phyloP scores from a whole-genome alignment of 116 monocot genomes.

The Trichopus zeylanicus region DNA sequence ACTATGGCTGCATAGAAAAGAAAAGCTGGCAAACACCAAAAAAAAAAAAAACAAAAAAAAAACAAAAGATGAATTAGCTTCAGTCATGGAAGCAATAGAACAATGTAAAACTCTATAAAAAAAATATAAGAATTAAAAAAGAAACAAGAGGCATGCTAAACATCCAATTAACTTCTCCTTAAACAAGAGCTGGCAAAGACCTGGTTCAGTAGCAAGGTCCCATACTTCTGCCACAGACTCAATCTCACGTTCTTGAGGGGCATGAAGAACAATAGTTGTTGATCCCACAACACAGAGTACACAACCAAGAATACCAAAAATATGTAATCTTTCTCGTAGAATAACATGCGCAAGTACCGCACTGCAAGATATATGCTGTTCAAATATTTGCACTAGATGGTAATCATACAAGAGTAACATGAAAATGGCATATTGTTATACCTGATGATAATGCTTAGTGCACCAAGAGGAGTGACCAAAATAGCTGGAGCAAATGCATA shows the following conservation, averaged over 20 bases:
- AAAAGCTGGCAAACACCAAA: conserved; percentile 58
- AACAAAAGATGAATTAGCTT: background rate
- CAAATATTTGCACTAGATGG: background rate
- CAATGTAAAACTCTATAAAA: background rate
- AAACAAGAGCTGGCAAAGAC: conserved; percentile 16
- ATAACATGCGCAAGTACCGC: conserved; percentile 95
- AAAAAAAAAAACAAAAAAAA: too few species aligned
- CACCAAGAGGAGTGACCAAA: conserved; percentile 97
- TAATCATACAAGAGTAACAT: background rate
- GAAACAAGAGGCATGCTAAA: background rate
- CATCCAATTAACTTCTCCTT: background rate
- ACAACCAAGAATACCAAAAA: conserved; percentile 97
- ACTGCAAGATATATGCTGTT: conserved; percentile 30
- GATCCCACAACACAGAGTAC: conserved; percentile 92
- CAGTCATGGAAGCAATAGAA: background rate
- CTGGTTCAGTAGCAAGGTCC: conserved; percentile 98
- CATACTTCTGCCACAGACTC: conserved; percentile 91
- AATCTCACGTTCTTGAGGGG: conserved; percentile 91
- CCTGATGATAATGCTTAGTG: conserved; percentile 99
- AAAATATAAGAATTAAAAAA: background rate
- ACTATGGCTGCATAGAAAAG: conserved; percentile 67
- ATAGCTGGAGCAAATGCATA: conserved; percentile 64
- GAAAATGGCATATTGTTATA: conserved; percentile 5
- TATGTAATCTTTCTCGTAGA: conserved; percentile 74
- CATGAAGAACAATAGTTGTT: conserved; percentile 95